phyloP scores from a whole-genome alignment of 495 filamentous ascomycete species.

The Neurospora sp. region DNA sequence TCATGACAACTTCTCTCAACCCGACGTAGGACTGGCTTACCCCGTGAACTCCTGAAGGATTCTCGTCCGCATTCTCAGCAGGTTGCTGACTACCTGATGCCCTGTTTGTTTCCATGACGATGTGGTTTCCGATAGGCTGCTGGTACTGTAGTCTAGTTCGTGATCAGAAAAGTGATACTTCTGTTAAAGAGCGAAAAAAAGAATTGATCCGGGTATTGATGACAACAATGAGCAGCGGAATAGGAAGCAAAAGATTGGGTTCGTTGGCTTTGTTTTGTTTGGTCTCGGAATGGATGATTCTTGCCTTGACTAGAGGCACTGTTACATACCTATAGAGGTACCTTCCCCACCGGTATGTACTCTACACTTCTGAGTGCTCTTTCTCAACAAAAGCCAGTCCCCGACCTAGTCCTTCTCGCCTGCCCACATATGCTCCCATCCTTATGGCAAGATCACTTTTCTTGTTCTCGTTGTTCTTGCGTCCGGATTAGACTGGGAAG shows the following conservation, averaged over 20 bases:
- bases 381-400: neutral
- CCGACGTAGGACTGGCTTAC: neutral
- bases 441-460: too few relatives aligned
- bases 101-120: neutral
- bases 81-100: neutral
- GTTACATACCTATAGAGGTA: neutral
- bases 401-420: neutral
- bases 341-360: neutral
- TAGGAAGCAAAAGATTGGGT: neutral
- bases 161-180: neutral
- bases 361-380: neutral
- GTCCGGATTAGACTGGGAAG: too few relatives aligned
- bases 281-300: neutral
- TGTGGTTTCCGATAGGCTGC: neutral
- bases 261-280: neutral
- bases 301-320: neutral
- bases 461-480: too few relatives aligned
- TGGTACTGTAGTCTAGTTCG: neutral
- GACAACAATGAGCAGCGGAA: neutral
- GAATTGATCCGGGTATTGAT: neutral
- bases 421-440: neutral
- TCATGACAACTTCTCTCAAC: neutral
- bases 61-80: neutral
- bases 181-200: neutral
- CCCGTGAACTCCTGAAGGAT: neutral